Percentiles rank a stretch among this genome's conserved stretches.
phyloP scores from a whole-genome alignment of 192 early-diverging fungal genomes.

The Podila epicladia region DNA sequence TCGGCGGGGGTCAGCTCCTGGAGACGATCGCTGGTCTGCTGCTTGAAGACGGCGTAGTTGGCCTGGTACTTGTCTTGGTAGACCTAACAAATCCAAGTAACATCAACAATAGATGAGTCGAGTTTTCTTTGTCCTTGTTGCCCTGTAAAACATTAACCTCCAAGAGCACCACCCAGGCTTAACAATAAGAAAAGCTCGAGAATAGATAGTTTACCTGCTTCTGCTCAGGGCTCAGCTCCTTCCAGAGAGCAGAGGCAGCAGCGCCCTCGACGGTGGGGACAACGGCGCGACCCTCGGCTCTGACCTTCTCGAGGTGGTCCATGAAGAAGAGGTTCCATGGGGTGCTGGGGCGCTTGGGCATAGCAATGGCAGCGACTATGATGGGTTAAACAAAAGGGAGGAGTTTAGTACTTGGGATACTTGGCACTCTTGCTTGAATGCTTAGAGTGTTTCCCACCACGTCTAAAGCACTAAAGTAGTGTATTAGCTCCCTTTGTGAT shows the following conservation, averaged over 20 bases:
- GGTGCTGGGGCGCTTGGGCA: constrained; percentile 49
- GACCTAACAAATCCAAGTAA: constrained; percentile 5
- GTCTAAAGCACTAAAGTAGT: no score
- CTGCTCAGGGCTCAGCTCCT: constrained; percentile 30
- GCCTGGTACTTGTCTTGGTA: constrained; percentile 42
- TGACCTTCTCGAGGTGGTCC: constrained; percentile 46
- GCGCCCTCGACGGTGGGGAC: constrained; percentile 49
- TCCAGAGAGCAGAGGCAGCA: constrained; percentile 41
- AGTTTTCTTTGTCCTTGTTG: not conserved
- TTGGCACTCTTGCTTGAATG: not conserved
- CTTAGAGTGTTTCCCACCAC: no score
- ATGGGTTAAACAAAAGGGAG: not conserved
- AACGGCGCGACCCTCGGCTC: constrained; percentile 32
- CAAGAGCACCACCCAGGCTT: not conserved
- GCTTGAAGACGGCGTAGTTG: constrained; percentile 45
- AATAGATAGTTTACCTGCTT: constrained; percentile 34
- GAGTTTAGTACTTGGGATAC: not conserved
- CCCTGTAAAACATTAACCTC: not conserved
- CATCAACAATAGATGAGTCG: not conserved
- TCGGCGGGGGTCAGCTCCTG: constrained; percentile 26
- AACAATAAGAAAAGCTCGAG: not conserved
- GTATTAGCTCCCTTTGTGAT: no score
- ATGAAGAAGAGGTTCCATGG: constrained; percentile 53
- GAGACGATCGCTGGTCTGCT: constrained; percentile 36
- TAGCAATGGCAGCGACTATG: constrained; percentile 26